These are phyloP conservation scores for Chlamydomonas reinhardtii DNA, from an alignment of 163 green algal species.

Conservation along the genomic window DNA sequence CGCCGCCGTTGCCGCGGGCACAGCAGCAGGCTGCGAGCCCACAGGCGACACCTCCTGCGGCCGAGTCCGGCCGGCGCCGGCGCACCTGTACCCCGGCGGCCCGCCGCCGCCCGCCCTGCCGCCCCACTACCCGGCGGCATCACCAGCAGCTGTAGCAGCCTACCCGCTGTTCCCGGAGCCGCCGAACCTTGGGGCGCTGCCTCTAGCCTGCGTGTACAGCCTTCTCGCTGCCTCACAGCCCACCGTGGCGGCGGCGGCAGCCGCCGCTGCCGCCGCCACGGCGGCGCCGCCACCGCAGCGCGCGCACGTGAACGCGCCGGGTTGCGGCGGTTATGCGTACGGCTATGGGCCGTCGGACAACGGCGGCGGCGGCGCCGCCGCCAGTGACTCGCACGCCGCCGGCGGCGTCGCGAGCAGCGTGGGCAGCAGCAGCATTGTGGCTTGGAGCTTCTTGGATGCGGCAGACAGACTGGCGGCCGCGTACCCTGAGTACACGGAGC, in stretches of 20 bases:
- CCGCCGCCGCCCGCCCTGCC: too few relatives aligned
- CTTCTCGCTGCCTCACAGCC: not conserved
- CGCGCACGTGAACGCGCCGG: too few relatives aligned
- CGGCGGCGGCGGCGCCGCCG: not conserved
- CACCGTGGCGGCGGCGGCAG: not conserved
- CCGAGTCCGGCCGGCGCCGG: not conserved
- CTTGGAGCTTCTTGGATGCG: conserved; percentile 29
- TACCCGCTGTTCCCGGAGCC: not conserved
- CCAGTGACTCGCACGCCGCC: conserved; percentile 34
- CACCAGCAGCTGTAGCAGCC: too few relatives aligned
- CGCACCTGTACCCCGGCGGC: not conserved
- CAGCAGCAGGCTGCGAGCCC: too few relatives aligned
- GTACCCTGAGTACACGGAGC: conserved; percentile 4
- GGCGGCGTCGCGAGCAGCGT: conserved; percentile 36
- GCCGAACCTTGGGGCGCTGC: not conserved
- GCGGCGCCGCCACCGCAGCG: too few relatives aligned
- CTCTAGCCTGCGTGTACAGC: conserved; percentile 1
- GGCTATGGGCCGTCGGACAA: too few relatives aligned
- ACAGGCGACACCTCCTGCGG: not conserved
- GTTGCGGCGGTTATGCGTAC: too few relatives aligned
- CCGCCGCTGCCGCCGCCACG: not conserved
- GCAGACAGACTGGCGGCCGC: conserved; percentile 11
- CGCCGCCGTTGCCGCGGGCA: too few relatives aligned
- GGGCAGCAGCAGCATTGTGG: conserved; percentile 32
- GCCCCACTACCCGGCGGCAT: not conserved